Base-by-base conservation (phyloP, 371 early-diverging fungal species). In the Fennellomyces sp. region DNA sequence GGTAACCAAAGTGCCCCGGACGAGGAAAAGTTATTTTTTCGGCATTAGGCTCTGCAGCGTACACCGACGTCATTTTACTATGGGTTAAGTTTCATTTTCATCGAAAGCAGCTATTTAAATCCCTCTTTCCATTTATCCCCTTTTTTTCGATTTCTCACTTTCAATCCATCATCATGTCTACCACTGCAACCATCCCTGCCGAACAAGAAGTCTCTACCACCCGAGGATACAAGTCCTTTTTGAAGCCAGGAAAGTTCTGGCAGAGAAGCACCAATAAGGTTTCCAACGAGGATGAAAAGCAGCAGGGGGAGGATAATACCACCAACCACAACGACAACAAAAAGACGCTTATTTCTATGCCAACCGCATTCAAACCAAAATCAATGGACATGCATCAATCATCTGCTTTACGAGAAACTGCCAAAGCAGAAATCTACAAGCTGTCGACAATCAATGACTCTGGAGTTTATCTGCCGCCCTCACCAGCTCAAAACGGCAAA, bases 401-500 rank as follows among this genome's bases (percentile, higher is more conserved):
- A 0, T n/a, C 35, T 54, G 54, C 56, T 11, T 39, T 56, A 38
- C 56, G 31, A 30, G 78, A 78, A 56, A 58, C 72, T 1, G 52
- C 61, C 3, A 65, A 66, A 29, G 52, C 56, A 1, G 66, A 73
- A 55, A 52, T 74, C 19, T 75, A 73, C 42, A 72, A 78, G 49
- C 28, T 78, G 17, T 75, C 73, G 1, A 78, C 75, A 3, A 70
- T 78, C 28, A 75, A 78, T 53, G 63, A 65, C 28, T 68, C 64
- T 45, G 78, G 78, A 30, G 63, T 78, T 3, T 78, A 72, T 31
- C 26, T 78, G 58, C 78, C 75, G 7, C 78, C 78, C n/a, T 78
- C 78, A 21, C 78, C 75, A 0, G 52, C 39, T n/a, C 52, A 62
- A 25, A 64, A 63, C 19, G 39, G 48, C 53, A 68, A 71, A 41